Evolutionary conservation across 2,329 filamentous ascomycete species (phyloP), one percentile per base, ranked within the genome.

Genomic region (Cladophialophora yegresii): DNA sequence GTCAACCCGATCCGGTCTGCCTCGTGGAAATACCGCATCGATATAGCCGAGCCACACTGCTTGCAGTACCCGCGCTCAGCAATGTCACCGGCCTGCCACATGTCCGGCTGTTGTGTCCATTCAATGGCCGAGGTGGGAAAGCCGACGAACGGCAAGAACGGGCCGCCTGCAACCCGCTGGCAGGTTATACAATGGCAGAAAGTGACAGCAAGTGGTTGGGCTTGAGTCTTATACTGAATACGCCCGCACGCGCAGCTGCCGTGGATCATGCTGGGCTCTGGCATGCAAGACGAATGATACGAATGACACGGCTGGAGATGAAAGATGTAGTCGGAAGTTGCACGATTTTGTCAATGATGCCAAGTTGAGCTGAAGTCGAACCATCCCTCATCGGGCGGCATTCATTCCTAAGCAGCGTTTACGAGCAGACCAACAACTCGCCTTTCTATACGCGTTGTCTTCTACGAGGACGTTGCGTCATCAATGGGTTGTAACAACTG

Each of bases 111-210:
- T 67, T 73, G 73, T 80, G 9, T 70, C 74, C 49, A 83, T 66
- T 28, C 73, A 66, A 7, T 69, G 62, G 43, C 64, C 66, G 0
- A 32, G 9, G 45, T 16, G n/a, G 75, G 71, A 47, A 83, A 77
- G 8, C 73, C 64, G 7, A 75, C 73, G 65, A 81, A 83, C 3
- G 77, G 74, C 40, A 82, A 72, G 63, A 76, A 83, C 1, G 77
- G 77, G 3, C 76, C 78, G 12, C 82, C 81, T 1, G 81, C 79
- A 45, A 81, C 65, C 69, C 80, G 79, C 62, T 81, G 80, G 66
- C 82, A 84, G 47, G 77, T 77, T n/a, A 71, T 72, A 69, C 82
- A 84, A 70, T 83, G 77, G 71, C 81, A 84, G 61, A 78, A 71
- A 20, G 73, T 75, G 30, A 81, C 71, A 26, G 71, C 64, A 12